Evolutionary conservation across 768 basidiomycete species (phyloP), one percentile per base, ranked within the genome.

Genomic region (Boletus reticuloceps): DNA sequence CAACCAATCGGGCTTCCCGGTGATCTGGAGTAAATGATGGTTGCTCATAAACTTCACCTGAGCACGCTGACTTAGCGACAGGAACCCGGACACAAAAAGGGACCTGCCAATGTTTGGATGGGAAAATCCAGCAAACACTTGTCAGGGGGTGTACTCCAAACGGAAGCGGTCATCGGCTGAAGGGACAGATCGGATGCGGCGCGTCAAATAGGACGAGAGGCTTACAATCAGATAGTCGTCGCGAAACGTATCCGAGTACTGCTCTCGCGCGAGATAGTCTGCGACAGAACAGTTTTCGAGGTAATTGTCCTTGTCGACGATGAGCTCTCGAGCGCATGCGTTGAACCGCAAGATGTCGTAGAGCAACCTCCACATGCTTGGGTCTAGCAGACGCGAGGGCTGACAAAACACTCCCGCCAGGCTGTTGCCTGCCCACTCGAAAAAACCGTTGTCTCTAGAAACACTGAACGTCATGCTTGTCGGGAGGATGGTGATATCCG

Each of bases 381-480:
- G 80, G 53, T 86, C 83, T 2, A 88, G 67, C 34, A 90, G 56
- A 22, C 88, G 82, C 42, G 69, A 72, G 5, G 78, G 73, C 67
- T 89, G 89, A 63, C 85, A 85, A 67, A 91, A 91, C 0, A 91
- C 74, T 0, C 82, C 79, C 9, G 19, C 17, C 0, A 82, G 73
- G 45, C 80, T 83, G 59, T 82, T 80, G 31, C 88, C 88, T 4
- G 88, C 86, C 88, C 90, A 91, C 68, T 91, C 88, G 16, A 60
- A 60, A 1, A 62, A 68, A 0, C 88, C 90, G 20, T 66, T 55
- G 66, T 91, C 87, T 46, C 88, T 77, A 5, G 89, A 87, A 38
- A 93, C 82, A 59, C 82, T 81, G 70, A 91, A 91, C 0, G 89
- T 85, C 89, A 91, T 91, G 52, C 84, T 82, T 0, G 88, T 88